phyloP scores from a whole-genome alignment of 106 monocot genomes.

The Vanilla planifolia region DNA sequence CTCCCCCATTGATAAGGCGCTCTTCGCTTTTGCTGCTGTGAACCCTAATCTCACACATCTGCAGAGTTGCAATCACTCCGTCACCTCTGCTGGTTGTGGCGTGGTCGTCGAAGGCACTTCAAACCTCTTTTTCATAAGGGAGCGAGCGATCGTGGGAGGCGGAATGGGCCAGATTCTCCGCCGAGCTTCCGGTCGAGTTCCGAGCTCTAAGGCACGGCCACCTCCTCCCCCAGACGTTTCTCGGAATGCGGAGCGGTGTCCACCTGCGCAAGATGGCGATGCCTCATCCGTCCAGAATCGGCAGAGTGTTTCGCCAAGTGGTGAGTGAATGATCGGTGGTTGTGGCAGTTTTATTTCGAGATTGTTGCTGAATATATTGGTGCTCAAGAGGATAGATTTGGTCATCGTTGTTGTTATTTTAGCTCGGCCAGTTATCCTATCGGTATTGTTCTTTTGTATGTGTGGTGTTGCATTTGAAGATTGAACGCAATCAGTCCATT shows the following conservation, averaged over 20 bases:
- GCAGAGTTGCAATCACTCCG: neutral
- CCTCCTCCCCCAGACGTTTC: neutral
- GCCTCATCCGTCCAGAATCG: constrained; percentile 7
- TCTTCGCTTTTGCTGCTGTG: no score
- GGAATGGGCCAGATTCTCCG: constrained; percentile 26
- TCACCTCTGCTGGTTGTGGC: neutral
- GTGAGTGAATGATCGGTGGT: neutral
- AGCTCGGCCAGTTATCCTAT: no score
- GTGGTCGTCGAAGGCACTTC: neutral
- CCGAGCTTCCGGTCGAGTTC: constrained; percentile 15
- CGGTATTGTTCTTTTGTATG: no score
- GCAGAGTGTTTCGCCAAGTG: constrained; percentile 2
- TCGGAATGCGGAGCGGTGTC: neutral
- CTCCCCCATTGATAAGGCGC: no score
- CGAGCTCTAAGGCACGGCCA: constrained; percentile 2
- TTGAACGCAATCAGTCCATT: no score
- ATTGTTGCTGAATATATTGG: no score
- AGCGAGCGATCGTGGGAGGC: neutral
- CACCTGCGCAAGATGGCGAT: neutral
- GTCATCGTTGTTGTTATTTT: no score
- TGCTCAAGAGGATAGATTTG: no score
- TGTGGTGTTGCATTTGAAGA: no score
- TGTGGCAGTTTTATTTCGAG: no score
- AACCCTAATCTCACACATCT: neutral
- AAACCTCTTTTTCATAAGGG: neutral